Base-by-base conservation (phyloP, 2,329 filamentous ascomycete species). In the Aspergillus carbonarius region DNA sequence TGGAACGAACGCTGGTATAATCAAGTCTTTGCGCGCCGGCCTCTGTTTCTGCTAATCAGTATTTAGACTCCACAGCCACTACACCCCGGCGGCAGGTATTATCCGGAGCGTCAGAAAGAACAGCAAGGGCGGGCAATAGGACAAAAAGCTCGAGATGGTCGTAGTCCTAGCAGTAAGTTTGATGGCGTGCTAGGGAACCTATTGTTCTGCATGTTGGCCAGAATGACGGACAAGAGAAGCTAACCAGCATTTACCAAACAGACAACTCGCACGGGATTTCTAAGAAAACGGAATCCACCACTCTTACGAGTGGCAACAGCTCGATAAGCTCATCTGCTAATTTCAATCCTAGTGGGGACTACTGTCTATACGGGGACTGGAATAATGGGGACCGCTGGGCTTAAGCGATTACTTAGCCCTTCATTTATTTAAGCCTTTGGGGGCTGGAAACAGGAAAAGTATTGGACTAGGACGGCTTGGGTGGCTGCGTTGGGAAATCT, bases 21-120 rank as follows among this genome's bases (percentile, higher is more conserved):
- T 64, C 55, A 66, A 53, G 58, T 67, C 65, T 62, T 64, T 70
- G 63, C 66, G 62, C 59, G 53, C 55, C 57, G 66, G 65, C 62
- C 58, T 60, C 65, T 67, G 68, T 70, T 67, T 67, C 63, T 70
- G 69, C 75, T 78, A 72, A 77, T 71, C 27, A 55, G 58, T 57
- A 59, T 62, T 27, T 63, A 78, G 76, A 72, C 70, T 55, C 54
- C 66, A 54, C 78, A 81, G 63, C 72, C 78, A 55, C 68, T 81
- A 58, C 79, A 81, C 63, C 79, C 79, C 17, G 79, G 79, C 57
- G 79, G 79, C 15, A 72, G 65, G 57, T 74, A 74, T 60, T 81
- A 81, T 60, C 79, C 79, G 5, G 73, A 72, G 58, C 66, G 66
- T 46, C 68, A 64, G 39, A 61, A 40, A 56, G 61, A 59, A 18